Base-by-base conservation (phyloP, 371 early-diverging fungal genomes). In the Mucor circinelloides region DNA sequence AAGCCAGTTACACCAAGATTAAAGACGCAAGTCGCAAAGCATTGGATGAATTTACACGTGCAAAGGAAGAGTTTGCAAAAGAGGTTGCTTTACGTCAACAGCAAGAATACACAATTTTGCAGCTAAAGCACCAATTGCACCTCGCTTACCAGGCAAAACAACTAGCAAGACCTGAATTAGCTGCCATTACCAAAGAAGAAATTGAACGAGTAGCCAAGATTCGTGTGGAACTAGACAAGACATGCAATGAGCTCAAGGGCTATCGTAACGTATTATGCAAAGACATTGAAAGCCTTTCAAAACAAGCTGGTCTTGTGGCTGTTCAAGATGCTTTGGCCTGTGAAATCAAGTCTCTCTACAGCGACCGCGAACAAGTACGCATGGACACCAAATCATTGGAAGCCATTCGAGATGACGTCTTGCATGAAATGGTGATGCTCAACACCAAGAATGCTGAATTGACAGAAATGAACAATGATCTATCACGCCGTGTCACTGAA, bases 361-460 rank as follows among this genome's bases (percentile, higher is more conserved):
- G 25, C 2, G 84, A 83, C 23, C 63, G 77, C 31, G 74, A 78
- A 25, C 21, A 69, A 23, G 34, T 80, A 12, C 55, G 67, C 13
- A 28, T 32, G 12, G 78, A 77, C 19, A 76, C 74, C 13, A 58
- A 75, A 17, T 62, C 74, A 23, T 59, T 84, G 0, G 75, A 69
- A 36, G 31, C 44, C 1, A 56, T 64, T 4, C 36, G 64, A 7
- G 74, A 80, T 25, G 76, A 75, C 7, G 74, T 82, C 7, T 65
- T 84, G 23, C 76, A 81, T 60, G 85, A 85, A 59, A 84, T 85
- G 81, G 79, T 84, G 52, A 73, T 82, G 65, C 74, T 85, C 57
- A 84, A 80, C 59, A 84, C 83, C 21, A 80, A 84, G 30, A 87
- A 85, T 31, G 84, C 85, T 0, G 83, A 87, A 55, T 67, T 85